Percentiles rank a stretch among this genome's conserved stretches.
phyloP scores from a whole-genome alignment of 1,284 basidiomycete genomes.

The Cutaneotrichosporon cavernicola region DNA sequence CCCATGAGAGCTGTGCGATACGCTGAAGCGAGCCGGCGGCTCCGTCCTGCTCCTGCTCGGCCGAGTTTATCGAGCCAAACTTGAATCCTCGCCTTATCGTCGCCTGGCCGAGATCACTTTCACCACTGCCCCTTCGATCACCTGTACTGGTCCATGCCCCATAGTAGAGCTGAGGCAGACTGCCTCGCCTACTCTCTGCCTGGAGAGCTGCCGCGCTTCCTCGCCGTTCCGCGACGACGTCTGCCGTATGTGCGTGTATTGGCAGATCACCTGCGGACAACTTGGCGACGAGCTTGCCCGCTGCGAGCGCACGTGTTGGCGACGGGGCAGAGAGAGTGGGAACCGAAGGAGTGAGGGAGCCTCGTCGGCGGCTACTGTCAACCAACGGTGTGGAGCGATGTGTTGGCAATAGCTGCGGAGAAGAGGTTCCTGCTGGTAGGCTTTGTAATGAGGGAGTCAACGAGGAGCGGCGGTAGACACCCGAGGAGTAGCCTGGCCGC shows the following conservation, averaged over 20 bases:
- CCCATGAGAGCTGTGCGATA: conserved; percentile 12
- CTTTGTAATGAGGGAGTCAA: conserved; percentile 39
- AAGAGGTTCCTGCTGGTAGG: conserved; percentile 17
- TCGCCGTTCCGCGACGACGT: conserved; percentile 17
- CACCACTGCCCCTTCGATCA: conserved; percentile 34
- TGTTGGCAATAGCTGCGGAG: conserved; percentile 5
- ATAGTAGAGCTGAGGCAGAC: conserved; percentile 45
- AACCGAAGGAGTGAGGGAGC: conserved; percentile 42
- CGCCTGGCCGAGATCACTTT: conserved; percentile 22
- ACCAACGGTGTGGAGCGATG: conserved; percentile 5
- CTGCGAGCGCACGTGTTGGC: conserved; percentile 37
- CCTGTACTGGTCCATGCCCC: conserved; percentile 35
- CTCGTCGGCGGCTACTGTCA: conserved; percentile 27
- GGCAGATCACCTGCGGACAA: neutral
- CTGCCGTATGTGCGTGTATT: conserved; percentile 23
- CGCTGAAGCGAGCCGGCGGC: conserved; percentile 17
- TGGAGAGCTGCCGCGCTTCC: conserved; percentile 9
- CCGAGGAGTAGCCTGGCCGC: conserved; percentile 22
- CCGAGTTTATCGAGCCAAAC: conserved; percentile 32
- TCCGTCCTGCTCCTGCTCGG: neutral
- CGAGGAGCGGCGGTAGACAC: conserved; percentile 35
- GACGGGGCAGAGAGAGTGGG: conserved; percentile 40
- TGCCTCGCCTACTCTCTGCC: conserved; percentile 35
- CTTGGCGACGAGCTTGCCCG: conserved; percentile 20
- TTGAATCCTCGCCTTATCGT: conserved; percentile 28